Evolutionary conservation across 2,329 filamentous ascomycete species (phyloP), one percentile per base, ranked within the genome.

Genomic region (Scytalidium lignicola): DNA sequence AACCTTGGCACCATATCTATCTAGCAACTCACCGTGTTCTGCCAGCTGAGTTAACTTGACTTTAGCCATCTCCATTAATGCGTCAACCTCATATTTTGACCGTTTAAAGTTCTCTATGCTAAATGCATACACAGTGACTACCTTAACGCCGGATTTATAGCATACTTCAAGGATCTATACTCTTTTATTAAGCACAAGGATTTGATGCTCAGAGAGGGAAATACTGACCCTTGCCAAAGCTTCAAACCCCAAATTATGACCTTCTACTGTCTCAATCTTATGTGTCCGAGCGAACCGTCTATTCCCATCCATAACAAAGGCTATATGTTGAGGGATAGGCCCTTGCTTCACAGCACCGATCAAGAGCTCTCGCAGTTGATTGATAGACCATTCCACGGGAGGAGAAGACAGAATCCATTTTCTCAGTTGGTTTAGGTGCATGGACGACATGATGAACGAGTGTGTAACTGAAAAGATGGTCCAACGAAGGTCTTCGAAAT

Each of bases 241-340:
- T 71, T 99, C 93, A 61, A 97, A 99, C 2, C 93, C 93, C 59
- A 95, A 74, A 65, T 96, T 91, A 67, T 99, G 93, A 20, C 93
- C 93, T 70, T 99, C 92, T 28, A 97, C 85, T 0, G 91, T 96
- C 73, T 99, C 93, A 66, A 99, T 96, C 56, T 92, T 84, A 71
- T 93, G 90, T 55, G 79, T 87, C 53, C 88, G 80, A 13, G 93
- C 93, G 72, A 95, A 99, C 42, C 93, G 86, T 62, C 93, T 77
- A 70, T 99, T 99, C 49, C 93, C 93, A 67, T 99, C 93, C 93
- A 99, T 99, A 60, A 96, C 92, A 65, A 99, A 99, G n/a, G 93
- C 93, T 52, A 99, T 82, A 80, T 99, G 93, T 63, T 90, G 85
- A 9, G 93, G 93, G 48, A 99, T 86, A 2, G 90, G 90, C 0